Conservation (phyloP, 2,329 filamentous ascomycete species). For the Aspergillus sp. region DNA sequence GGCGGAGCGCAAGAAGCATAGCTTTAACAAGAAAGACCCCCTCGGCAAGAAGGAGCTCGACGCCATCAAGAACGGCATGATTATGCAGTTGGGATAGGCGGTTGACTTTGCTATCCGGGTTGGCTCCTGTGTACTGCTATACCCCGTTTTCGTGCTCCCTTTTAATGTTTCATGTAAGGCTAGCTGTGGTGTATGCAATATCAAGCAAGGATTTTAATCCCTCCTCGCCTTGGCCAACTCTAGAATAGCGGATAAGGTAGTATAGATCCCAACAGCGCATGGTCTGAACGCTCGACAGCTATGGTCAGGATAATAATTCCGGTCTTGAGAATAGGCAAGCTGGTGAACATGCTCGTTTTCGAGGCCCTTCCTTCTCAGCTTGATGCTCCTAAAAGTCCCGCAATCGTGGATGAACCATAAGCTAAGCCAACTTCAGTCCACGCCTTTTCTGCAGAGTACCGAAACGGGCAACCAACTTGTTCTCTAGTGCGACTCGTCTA, state of each 20-base stretch:
- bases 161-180: not conserved
- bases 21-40: constrained; percentile 44
- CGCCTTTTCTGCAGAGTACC: constrained; percentile 2
- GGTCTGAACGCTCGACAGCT: not conserved
- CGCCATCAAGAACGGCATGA: constrained; percentile 43
- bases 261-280: constrained; percentile 2
- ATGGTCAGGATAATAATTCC: constrained; percentile 2
- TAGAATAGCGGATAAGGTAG: not conserved
- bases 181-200: not conserved
- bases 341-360: not conserved
- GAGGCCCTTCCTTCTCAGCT: not conserved
- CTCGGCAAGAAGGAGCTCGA: constrained; percentile 38
- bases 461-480: not conserved
- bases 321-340: not conserved
- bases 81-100: constrained; percentile 4
- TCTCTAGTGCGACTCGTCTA: constrained; percentile 5
- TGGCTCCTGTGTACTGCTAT: not conserved
- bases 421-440: not conserved
- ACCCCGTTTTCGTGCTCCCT: not conserved
- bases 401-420: not conserved
- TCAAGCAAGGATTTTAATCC: not conserved
- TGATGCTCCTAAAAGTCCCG: not conserved
- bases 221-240: not conserved
- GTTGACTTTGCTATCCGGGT: not conserved
- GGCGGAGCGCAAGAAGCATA: constrained; percentile 37